phyloP scores from a whole-genome alignment of 2,329 filamentous ascomycete genomes.

The Clarireedia homoeocarpa region DNA sequence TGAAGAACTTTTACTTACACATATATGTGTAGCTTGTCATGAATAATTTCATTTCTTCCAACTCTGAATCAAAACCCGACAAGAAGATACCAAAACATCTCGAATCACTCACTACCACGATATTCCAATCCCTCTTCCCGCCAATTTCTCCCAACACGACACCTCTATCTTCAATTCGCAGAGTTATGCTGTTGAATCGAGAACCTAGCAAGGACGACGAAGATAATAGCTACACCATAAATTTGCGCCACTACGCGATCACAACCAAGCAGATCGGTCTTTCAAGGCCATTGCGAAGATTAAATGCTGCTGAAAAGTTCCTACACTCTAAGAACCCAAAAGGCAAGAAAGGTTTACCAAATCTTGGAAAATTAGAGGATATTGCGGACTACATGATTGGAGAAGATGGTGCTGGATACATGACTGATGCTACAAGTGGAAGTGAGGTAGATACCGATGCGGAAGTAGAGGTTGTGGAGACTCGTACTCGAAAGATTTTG shows the following conservation, averaged over 20 bases:
- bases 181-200: conserved; percentile 84
- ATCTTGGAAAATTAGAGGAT: conserved; percentile 84
- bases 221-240: conserved; percentile 69
- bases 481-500: conserved; percentile 53
- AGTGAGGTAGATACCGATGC: conserved; percentile 92
- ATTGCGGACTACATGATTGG: conserved; percentile 93
- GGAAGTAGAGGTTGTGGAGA: conserved; percentile 78
- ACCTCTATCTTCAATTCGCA: conserved; percentile 83
- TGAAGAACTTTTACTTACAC: conserved; percentile 23
- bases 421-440: conserved; percentile 76
- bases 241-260: conserved; percentile 90
- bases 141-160: conserved; percentile 89
- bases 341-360: conserved; percentile 69
- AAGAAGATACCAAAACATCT: conserved; percentile 85
- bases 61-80: conserved; percentile 44
- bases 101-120: conserved; percentile 82
- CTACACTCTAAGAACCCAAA: conserved; percentile 42
- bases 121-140: conserved; percentile 94
- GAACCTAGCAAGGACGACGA: conserved; percentile 47
- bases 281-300: conserved; percentile 71
- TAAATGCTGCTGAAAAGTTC: conserved; percentile 80
- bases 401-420: conserved; percentile 71
- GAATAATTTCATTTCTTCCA: conserved; percentile 84
- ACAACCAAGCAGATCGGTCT: conserved; percentile 80
- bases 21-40: conserved; percentile 63